A percentile compares a stretch with the other conserved stretches of the same genome.
phyloP scores from a whole-genome alignment of 352 stramenopile genomes.

The Pythium sp. region DNA sequence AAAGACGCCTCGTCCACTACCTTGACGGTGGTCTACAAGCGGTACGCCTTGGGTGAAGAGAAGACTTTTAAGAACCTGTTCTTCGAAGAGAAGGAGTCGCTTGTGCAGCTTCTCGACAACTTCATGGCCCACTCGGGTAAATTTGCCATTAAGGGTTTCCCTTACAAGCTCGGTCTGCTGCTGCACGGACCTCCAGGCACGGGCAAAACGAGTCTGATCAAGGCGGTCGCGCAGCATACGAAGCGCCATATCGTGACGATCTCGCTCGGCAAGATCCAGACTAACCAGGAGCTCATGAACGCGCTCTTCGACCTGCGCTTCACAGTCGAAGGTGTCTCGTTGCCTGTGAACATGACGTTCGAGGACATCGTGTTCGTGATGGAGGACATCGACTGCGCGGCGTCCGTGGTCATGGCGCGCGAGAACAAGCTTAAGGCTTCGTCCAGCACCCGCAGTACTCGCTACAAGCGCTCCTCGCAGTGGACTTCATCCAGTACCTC shows the following conservation, averaged over 20 bases:
- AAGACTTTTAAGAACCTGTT: constrained; percentile 91
- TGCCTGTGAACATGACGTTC: constrained; percentile 65
- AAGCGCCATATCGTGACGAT: constrained; percentile 77
- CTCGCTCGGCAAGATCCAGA: constrained; percentile 70
- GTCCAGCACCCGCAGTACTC: neutral
- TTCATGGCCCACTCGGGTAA: constrained; percentile 71
- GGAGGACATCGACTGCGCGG: constrained; percentile 87
- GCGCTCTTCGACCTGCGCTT: constrained; percentile 82
- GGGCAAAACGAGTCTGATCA: constrained; percentile 90
- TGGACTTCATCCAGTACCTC: constrained; percentile 24
- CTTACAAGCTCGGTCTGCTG: constrained; percentile 87
- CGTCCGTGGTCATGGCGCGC: constrained; percentile 64
- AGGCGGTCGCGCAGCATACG: constrained; percentile 80
- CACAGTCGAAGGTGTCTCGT: constrained; percentile 51
- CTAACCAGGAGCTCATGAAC: constrained; percentile 81
- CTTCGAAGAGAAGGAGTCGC: constrained; percentile 74
- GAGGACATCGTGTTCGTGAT: constrained; percentile 91
- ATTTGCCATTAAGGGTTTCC: constrained; percentile 86
- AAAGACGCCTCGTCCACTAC: constrained; percentile 4
- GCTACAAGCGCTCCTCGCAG: constrained; percentile 5
- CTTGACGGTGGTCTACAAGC: constrained; percentile 37
- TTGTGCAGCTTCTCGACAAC: constrained; percentile 74
- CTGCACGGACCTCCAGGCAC: constrained; percentile 87
- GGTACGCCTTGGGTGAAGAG: constrained; percentile 79
- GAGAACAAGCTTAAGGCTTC: constrained; percentile 9